Evolutionary conservation across 2,329 filamentous ascomycete genomes (phyloP), one percentile per base, ranked within the genome.

Genomic region (Scytalidium lignicola): DNA sequence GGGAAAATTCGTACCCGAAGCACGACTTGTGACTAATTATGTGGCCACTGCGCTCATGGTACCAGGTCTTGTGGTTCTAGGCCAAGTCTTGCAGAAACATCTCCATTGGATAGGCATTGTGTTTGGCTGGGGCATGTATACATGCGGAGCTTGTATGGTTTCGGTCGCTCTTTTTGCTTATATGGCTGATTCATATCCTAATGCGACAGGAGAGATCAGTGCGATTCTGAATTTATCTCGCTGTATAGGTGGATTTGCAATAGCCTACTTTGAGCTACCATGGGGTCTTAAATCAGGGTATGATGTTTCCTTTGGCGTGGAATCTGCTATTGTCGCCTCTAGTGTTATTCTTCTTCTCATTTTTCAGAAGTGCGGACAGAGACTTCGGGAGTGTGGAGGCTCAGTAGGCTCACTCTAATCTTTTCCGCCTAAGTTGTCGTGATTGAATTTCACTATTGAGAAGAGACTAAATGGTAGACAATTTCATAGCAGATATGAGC

Each of bases 1-100:
- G 4, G 76, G 76, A n/a, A 69, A 66, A 44, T 76, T 83, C 45
- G 75, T 80, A 55, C 77, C 80, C 40, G 79, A 83, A 62, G 73
- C 70, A 5, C 74, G 79, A 4, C 70, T 82, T 13, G 62, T 67
- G 7, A 72, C 72, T 40, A 70, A 74, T 47, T 74, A 70, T 57
- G 50, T 78, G 18, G 66, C 71, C 1, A 67, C 74, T 3, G 69
- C 74, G 0, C 70, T 79, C 55, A 75, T 80, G 63, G 53, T 75
- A 2, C 56, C 69, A 1, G 76, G 76, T 0, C 63, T 82, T 1
- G 67, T 78, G 3, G 59, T 80, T 1, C 64, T 83, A 4, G 79
- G 79, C 2, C 75, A 78, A 55, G 67, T 70, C 1, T 68, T 83
- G 1, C 64, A 76, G 52, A 61, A 67, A 8, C 62, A 60, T 3